Conservation (phyloP, 2,329 filamentous ascomycete genomes). For the Diplodia intermedia region DNA sequence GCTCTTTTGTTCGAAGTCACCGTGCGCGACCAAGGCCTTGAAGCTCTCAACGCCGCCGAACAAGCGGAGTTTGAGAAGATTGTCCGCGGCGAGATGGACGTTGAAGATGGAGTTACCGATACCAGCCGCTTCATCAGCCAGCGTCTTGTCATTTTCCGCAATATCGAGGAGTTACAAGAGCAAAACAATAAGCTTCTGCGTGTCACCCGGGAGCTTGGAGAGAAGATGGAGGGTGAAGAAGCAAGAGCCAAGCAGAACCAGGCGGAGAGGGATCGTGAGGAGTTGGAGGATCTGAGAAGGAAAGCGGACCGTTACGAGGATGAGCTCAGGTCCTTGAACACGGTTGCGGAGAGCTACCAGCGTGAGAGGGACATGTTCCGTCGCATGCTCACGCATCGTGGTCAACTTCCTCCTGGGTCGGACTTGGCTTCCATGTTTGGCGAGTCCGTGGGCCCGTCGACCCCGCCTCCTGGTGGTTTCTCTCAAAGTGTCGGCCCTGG, state of each 20-base stretch:
- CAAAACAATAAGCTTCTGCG: slow-evolving; percentile 86
- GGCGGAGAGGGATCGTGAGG: slow-evolving; percentile 65
- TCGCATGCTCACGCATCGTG: slow-evolving; percentile 83
- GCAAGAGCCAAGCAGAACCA: slow-evolving; percentile 67
- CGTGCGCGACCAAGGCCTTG: slow-evolving; percentile 78
- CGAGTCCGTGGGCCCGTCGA: slow-evolving; percentile 70
- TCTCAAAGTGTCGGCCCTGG: slow-evolving; percentile 42
- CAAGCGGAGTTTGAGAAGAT: slow-evolving; percentile 77
- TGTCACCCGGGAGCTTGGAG: slow-evolving; percentile 82
- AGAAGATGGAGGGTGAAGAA: slow-evolving; percentile 90
- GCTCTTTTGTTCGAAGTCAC: slow-evolving; percentile 88
- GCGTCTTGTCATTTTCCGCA: slow-evolving; percentile 87
- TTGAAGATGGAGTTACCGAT: slow-evolving; percentile 75
- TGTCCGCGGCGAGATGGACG: slow-evolving; percentile 73
- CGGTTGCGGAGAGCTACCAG: slow-evolving; percentile 89
- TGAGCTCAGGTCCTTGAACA: slow-evolving; percentile 80
- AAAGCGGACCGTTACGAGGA: slow-evolving; percentile 82
- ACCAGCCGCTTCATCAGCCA: slow-evolving; percentile 90
- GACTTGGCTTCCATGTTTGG: slow-evolving; percentile 75
- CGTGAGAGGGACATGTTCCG: slow-evolving; percentile 98
- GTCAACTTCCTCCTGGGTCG: slow-evolving; percentile 63
- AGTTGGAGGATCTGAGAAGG: slow-evolving; percentile 74
- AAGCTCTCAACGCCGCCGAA: slow-evolving; percentile 74
- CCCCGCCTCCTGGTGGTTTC: slow-evolving; percentile 51
- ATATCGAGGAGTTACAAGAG: slow-evolving; percentile 81